phyloP scores from a whole-genome alignment of 148 eudicot genomes.

The Arbutus unedo region DNA sequence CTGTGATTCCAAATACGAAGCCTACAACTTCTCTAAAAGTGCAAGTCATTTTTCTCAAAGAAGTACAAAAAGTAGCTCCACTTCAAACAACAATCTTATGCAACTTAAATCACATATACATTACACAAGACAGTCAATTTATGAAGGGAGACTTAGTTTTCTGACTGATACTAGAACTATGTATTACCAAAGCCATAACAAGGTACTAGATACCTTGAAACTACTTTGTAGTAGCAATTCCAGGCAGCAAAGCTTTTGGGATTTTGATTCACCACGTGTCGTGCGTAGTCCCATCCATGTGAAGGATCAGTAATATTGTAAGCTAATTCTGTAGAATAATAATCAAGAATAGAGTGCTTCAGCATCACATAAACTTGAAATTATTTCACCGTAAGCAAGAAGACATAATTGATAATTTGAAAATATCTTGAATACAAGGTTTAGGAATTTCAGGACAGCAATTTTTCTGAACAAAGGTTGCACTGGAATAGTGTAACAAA shows the following conservation, averaged over 20 bases:
- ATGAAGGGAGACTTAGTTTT: neutral
- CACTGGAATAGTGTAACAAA: neutral
- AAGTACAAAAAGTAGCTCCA: neutral
- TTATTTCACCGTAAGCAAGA: slow-evolving; percentile 4
- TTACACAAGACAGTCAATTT: neutral
- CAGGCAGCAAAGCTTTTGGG: slow-evolving; percentile 86
- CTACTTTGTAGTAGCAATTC: slow-evolving; percentile 84
- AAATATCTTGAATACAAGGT: neutral
- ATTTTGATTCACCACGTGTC: slow-evolving; percentile 61
- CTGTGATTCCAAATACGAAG: neutral
- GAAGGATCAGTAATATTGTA: slow-evolving; percentile 66
- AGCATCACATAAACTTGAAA: neutral
- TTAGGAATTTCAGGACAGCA: neutral
- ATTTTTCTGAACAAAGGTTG: neutral
- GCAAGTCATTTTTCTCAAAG: neutral
- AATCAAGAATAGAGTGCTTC: neutral
- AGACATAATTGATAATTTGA: neutral
- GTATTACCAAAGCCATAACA: neutral
- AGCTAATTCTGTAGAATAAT: slow-evolving; percentile 58
- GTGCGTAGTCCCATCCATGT: slow-evolving; percentile 67
- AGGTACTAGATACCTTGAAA: slow-evolving; percentile 48
- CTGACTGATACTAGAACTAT: neutral
- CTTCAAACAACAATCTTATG: neutral
- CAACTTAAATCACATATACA: neutral
- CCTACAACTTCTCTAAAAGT: neutral